Evolutionary conservation across 2,329 filamentous ascomycete species (phyloP), one percentile per base, ranked within the genome.

Genomic region (Diplodia sapinea): DNA sequence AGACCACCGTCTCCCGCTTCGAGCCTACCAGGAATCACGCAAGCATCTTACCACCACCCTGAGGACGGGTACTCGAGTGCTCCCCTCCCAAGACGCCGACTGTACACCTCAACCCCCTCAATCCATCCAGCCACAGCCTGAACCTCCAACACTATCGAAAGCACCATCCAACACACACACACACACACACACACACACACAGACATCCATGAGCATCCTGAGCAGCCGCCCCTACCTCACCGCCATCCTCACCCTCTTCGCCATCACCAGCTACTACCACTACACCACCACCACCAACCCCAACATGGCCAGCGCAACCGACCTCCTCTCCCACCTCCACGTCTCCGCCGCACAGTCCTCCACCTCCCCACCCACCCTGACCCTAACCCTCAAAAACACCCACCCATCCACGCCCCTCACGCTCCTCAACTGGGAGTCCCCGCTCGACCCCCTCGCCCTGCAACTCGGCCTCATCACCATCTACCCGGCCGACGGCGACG

Each of bases 381-480:
- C 75, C 15, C 73, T 81, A 26, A 78, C 75, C 0, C 70, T 81
- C 57, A 75, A 75, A 11, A 82, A 81, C 66, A 73, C 71, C 49
- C 73, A 74, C 52, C 73, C 75, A 1, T 69, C 72, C 9, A 74
- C 74, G 2, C 70, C 77, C 1, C 76, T 78, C 67, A 79, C 79
- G 0, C 62, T 82, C 8, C 71, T 79, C 29, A 77, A 74, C 70
- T 82, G 80, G 80, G 74, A 77, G 56, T 79, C 79, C 1, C 80
- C 80, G 5, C 71, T 82, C 51, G 80, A 82, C 67, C 68, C 73
- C 1, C 71, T 75, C 43, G 78, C 78, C 11, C 66, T 78, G 20
- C 78, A 78, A 23, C 75, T 78, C 3, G 79, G 79, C 17, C 78
- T 81, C 68, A 74, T 69, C 15, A 8, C 43, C n/a, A n/a, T 47